These are phyloP conservation scores for Boletus tylopilopsis DNA, from an alignment of 768 basidiomycete species.

Conservation along the genomic window DNA sequence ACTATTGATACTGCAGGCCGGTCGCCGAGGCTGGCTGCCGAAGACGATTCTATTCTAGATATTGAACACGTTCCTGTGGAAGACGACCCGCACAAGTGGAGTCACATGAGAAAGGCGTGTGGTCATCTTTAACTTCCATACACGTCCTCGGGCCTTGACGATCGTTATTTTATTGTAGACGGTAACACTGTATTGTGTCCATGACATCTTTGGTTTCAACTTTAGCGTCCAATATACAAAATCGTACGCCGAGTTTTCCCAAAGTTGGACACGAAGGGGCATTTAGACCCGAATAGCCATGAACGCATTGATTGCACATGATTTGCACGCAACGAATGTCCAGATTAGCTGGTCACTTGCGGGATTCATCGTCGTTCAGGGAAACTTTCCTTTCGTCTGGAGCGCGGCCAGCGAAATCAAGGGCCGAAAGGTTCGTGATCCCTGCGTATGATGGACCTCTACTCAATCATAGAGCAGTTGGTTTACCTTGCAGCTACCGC, in stretches of 20 bases:
- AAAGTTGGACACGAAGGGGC: not conserved
- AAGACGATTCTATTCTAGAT: conserved; percentile 18
- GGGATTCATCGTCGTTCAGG: conserved; percentile 72
- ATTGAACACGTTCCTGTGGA: conserved; percentile 41
- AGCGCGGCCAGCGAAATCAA: conserved; percentile 68
- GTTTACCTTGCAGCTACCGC: conserved; percentile 52
- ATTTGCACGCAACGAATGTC: conserved; percentile 55
- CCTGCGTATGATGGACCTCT: not conserved
- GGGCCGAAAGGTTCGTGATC: conserved; percentile 57
- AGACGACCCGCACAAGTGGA: conserved; percentile 65
- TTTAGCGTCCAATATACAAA: conserved; percentile 30
- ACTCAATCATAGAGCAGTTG: conserved; percentile 30
- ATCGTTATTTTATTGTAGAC: conserved; percentile 12
- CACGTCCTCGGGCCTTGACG: not conserved
- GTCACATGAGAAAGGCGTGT: conserved; percentile 49
- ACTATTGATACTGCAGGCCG: not conserved
- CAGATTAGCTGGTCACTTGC: conserved; percentile 69
- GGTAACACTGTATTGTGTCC: conserved; percentile 27
- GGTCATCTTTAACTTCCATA: not conserved
- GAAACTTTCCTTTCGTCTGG: conserved; percentile 65
- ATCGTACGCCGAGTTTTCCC: conserved; percentile 17
- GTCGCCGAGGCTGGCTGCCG: not conserved
- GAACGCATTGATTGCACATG: conserved; percentile 52
- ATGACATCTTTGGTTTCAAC: conserved; percentile 21
- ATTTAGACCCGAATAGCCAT: conserved; percentile 42